Conservation (phyloP, 139 green algal genomes). For the Chlorella sorokiniana region DNA sequence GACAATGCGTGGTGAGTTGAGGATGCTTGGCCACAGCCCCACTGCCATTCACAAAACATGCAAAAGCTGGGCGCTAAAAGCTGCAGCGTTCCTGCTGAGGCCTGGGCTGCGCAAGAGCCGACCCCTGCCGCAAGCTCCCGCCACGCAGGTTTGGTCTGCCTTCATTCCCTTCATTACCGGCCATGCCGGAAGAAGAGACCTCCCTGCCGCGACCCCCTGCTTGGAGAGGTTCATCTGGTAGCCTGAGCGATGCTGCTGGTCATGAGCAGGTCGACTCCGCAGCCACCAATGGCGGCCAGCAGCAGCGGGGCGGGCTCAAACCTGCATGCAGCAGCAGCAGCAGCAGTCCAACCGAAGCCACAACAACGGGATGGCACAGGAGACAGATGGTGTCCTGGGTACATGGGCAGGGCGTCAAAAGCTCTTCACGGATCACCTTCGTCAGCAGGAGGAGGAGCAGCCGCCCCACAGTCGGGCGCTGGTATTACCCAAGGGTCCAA, state of each 20-base stretch:
- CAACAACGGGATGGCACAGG: background rate
- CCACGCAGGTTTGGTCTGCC: too few relatives aligned
- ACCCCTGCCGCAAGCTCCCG: too few relatives aligned
- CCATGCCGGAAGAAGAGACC: too few relatives aligned
- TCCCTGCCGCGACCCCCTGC: too few relatives aligned
- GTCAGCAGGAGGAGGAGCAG: background rate
- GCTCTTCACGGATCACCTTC: slow-evolving; percentile 21
- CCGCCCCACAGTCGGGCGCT: background rate
- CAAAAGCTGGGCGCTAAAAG: too few relatives aligned
- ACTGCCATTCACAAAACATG: too few relatives aligned
- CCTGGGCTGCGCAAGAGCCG: too few relatives aligned
- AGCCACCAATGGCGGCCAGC: background rate
- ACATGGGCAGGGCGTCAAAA: slow-evolving; percentile 43
- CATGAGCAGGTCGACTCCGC: background rate
- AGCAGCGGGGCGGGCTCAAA: too few relatives aligned
- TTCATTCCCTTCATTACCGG: too few relatives aligned
- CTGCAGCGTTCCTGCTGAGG: too few relatives aligned
- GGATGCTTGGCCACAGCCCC: too few relatives aligned
- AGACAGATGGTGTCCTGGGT: slow-evolving; percentile 4
- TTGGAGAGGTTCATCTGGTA: background rate
- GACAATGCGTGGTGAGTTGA: too few relatives aligned
- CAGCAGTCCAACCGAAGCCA: background rate
- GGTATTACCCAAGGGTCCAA: background rate
- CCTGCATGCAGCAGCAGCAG: background rate
- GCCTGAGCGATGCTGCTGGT: background rate